Conservation (phyloP, 768 basidiomycete species). For the Russula abietina region DNA sequence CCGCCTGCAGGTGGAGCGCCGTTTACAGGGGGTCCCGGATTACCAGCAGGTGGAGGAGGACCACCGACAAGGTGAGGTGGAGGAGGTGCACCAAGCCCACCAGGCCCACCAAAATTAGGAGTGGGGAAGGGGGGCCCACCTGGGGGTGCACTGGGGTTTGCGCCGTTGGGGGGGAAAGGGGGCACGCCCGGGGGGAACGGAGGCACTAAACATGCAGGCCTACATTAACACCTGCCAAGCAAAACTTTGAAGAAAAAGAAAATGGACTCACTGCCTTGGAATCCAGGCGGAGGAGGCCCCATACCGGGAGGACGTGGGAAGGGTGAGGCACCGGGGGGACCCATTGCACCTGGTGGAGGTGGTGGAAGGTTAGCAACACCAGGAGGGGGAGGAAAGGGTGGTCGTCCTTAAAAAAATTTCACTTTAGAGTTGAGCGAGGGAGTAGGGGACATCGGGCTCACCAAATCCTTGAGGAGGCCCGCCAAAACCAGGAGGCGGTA, state of each 20-base stretch:
- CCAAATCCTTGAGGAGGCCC: slow-evolving; percentile 22
- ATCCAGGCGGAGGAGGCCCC: slow-evolving; percentile 37
- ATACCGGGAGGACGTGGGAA: slow-evolving; percentile 60
- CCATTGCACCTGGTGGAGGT: slow-evolving; percentile 44
- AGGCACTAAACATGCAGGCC: slow-evolving; percentile 26
- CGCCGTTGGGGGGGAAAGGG: slow-evolving; percentile 37
- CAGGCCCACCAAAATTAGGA: slow-evolving; percentile 32
- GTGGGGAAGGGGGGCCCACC: slow-evolving; percentile 33
- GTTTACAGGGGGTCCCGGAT: slow-evolving; percentile 6
- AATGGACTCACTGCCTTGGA: slow-evolving; percentile 42
- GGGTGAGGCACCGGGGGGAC: slow-evolving; percentile 57
- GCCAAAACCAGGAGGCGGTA: slow-evolving; percentile 50
- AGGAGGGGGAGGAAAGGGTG: slow-evolving; percentile 49
- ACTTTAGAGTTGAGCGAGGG: not conserved
- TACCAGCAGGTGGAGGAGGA: slow-evolving; percentile 26
- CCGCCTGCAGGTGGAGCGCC: slow-evolving; percentile 11
- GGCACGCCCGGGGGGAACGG: slow-evolving; percentile 46
- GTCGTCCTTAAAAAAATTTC: slow-evolving; percentile 41
- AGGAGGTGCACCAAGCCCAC: slow-evolving; percentile 18
- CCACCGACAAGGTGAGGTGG: slow-evolving; percentile 15
- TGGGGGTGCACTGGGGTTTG: slow-evolving; percentile 3
- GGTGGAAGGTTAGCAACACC: slow-evolving; percentile 45
- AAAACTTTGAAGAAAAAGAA: not conserved
- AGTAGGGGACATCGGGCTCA: not conserved
- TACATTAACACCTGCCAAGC: not conserved